Evolutionary conservation across 1,284 basidiomycete genomes (phyloP).

Genomic region (Prillingera fragicola): DNA sequence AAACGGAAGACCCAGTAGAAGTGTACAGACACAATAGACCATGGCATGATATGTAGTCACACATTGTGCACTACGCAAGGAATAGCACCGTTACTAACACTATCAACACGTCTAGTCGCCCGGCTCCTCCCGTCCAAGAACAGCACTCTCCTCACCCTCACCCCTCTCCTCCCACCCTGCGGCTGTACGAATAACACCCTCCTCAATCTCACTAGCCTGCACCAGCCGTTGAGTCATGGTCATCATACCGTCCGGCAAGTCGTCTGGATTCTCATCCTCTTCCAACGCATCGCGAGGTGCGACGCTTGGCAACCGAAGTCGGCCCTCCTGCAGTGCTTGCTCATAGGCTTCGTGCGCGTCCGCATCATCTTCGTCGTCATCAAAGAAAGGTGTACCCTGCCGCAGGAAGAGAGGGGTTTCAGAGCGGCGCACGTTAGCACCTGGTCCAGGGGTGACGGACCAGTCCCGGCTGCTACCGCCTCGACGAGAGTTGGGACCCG

Average conservation of each 20-base stretch:
- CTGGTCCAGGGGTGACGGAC: conserved; percentile 25
- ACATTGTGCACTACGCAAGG: too few relatives aligned
- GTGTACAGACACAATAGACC: too few relatives aligned
- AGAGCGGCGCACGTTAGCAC: background rate
- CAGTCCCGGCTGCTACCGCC: conserved; percentile 18
- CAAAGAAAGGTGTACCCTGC: conserved; percentile 39
- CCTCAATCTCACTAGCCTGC: conserved; percentile 38
- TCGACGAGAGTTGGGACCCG: conserved; percentile 1
- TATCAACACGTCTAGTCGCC: conserved; percentile 23
- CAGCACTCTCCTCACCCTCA: conserved; percentile 40
- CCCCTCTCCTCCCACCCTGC: conserved; percentile 42
- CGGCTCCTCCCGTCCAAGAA: conserved; percentile 40
- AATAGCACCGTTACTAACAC: conserved; percentile 2
- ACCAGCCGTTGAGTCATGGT: conserved; percentile 38
- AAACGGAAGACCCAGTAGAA: conserved; percentile 4
- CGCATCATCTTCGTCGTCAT: conserved; percentile 43
- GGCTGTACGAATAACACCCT: conserved; percentile 33
- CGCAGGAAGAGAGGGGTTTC: conserved; percentile 41
- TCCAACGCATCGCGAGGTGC: conserved; percentile 32
- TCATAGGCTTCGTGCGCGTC: conserved; percentile 43
- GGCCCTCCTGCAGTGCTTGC: conserved; percentile 32
- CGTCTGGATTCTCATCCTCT: conserved; percentile 43
- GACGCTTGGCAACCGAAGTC: conserved; percentile 36
- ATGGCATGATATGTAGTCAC: too few relatives aligned
- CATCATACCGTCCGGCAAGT: conserved; percentile 40